Percentiles rank a stretch among this genome's conserved stretches.
Evolutionary conservation across 2,329 filamentous ascomycete species (phyloP).

Genomic region (Ophiostoma montium): DNA sequence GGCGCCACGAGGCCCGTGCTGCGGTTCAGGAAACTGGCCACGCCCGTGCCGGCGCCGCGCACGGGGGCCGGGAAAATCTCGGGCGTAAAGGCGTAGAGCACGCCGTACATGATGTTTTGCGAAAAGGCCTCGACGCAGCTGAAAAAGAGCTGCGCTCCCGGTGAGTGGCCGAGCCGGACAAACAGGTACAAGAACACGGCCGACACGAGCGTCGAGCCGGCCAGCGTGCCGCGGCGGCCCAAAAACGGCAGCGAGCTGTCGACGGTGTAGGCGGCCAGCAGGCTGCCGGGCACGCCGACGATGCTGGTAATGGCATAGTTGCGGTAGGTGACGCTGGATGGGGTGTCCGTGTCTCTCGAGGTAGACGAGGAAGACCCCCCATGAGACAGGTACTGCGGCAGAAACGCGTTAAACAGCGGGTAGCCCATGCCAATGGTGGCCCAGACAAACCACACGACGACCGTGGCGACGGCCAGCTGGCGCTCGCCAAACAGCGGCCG

Average conservation of each 20-base stretch:
- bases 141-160: slow-evolving; percentile 47
- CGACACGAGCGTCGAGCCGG: slow-evolving; percentile 50
- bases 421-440: slow-evolving; percentile 74
- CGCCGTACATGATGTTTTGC: slow-evolving; percentile 66
- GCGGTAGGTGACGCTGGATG: slow-evolving; percentile 47
- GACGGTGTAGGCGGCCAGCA: slow-evolving; percentile 61
- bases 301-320: slow-evolving; percentile 73
- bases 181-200: slow-evolving; percentile 58
- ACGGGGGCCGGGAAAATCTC: slow-evolving; percentile 63
- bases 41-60: slow-evolving; percentile 57
- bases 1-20: slow-evolving; percentile 54
- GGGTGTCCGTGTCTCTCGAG: slow-evolving; percentile 17
- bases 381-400: slow-evolving; percentile 70
- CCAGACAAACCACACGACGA: slow-evolving; percentile 66
- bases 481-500: slow-evolving; percentile 47
- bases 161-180: slow-evolving; percentile 41
- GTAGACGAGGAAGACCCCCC: slow-evolving; percentile 24
- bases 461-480: slow-evolving; percentile 36
- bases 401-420: slow-evolving; percentile 76
- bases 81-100: slow-evolving; percentile 63
- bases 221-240: slow-evolving; percentile 60
- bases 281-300: slow-evolving; percentile 60
- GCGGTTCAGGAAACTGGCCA: slow-evolving; percentile 58
- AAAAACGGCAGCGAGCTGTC: slow-evolving; percentile 46
- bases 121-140: slow-evolving; percentile 56